Base-by-base conservation (phyloP, 257 asterid genomes). In the Capsicum chinense region DNA sequence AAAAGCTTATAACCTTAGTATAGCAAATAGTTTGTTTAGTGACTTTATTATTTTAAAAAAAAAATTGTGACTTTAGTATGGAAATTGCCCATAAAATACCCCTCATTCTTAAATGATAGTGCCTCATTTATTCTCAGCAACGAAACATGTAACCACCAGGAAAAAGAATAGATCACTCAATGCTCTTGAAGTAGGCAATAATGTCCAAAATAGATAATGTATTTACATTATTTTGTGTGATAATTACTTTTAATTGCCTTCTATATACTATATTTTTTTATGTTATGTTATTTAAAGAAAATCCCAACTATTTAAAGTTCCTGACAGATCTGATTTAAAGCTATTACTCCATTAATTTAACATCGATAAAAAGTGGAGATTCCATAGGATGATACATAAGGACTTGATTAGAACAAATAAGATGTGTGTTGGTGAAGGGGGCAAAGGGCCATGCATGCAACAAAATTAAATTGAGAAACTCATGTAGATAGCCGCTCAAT, bases 361-460 rank as follows among this genome's bases (percentile, higher is more conserved):
- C 26, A 68, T 15, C 6, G 26, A 14, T 68, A 37, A 37, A 66
- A 37, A 7, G 78, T 68, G 78, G 26, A 68, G 26, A 39, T 68
- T 67, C 14, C 13, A 39, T 16, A 3, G 26, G 76, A 67, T 67
- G 48, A 26, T n/a, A 35, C 50, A 67, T 26, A 73, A 47, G n/a
- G 19, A 74, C 44, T 21, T 74, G 81, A 74, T 74, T 52, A 48
- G 62, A 74, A 74, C 21, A 52, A 50, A 33, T 21, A 74, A 74
- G 47, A 52, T 74, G 81, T 21, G 52, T 7, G 19, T 74, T 74
- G 59, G 62, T 21, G 33, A 68, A 68, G 26, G 76, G 52, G 7
- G n/a, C 76, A 50, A 74, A 50, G 19, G 44, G 13, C 1, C 60
- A 48, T 39, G 44, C 44, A 39, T 39, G 44, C 44, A 39, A 39